Conservation (phyloP, 1,139 yeast genomes). For the Pichia cactophila region DNA sequence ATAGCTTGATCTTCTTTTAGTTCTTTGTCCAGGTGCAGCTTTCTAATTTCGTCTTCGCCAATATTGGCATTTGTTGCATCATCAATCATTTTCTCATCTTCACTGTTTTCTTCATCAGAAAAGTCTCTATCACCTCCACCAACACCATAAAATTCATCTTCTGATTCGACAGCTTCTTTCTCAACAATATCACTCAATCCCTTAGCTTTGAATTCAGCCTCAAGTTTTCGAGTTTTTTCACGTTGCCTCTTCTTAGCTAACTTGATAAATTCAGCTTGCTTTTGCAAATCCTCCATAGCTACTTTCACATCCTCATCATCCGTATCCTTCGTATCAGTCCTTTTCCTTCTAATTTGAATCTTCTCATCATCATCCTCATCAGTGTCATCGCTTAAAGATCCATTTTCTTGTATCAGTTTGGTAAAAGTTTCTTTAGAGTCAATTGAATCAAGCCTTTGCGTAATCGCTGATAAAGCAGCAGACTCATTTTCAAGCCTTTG, state of each 20-base stretch:
- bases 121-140: constrained; percentile 78
- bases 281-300: constrained; percentile 20
- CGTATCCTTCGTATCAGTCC: neutral
- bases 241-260: constrained; percentile 24
- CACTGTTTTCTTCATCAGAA: constrained; percentile 52
- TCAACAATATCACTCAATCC: constrained; percentile 54
- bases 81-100: constrained; percentile 77
- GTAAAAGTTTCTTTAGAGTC: neutral
- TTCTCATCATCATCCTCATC: constrained; percentile 13
- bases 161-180: constrained; percentile 92
- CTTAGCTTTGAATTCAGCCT: constrained; percentile 43
- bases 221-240: constrained; percentile 29
- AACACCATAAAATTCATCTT: constrained; percentile 89
- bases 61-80: constrained; percentile 55
- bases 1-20: constrained; percentile 61
- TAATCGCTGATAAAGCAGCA: neutral
- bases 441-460: neutral
- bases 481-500: neutral
- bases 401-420: no score
- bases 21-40: constrained; percentile 59
- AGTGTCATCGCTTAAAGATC: neutral
- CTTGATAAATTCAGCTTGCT: constrained; percentile 16
- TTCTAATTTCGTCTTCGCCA: constrained; percentile 53
- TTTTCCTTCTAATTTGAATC: constrained; percentile 8
- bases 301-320: constrained; percentile 15